phyloP scores from a whole-genome alignment of 2,329 filamentous ascomycete genomes.

The Gremmenia infestans region DNA sequence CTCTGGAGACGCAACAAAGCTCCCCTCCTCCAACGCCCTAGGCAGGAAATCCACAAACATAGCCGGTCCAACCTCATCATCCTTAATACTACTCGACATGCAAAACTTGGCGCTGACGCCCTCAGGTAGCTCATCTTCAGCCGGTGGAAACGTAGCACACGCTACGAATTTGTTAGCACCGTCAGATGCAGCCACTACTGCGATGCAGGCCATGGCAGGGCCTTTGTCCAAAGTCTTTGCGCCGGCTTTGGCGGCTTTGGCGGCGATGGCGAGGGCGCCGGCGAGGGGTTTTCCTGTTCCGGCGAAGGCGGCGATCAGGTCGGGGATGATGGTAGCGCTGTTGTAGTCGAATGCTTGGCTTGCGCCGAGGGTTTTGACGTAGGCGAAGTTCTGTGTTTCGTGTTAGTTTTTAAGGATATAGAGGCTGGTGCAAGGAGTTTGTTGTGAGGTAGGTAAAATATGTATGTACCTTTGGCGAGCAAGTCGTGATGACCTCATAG shows the following conservation, averaged over 20 bases:
- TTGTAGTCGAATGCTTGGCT: slow-evolving; percentile 37
- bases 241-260: slow-evolving; percentile 1
- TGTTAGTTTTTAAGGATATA: not conserved
- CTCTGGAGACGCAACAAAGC: slow-evolving; percentile 34
- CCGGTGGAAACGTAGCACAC: not conserved
- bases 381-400: slow-evolving; percentile 27
- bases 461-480: slow-evolving; percentile 24
- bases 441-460: not conserved
- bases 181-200: not conserved
- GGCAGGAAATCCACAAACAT: slow-evolving; percentile 36
- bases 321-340: slow-evolving; percentile 22
- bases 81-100: not conserved
- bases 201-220: not conserved
- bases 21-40: slow-evolving; percentile 32
- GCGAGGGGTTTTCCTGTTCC: slow-evolving; percentile 28
- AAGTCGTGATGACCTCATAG: slow-evolving; percentile 36
- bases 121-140: not conserved
- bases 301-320: slow-evolving; percentile 29
- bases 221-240: not conserved
- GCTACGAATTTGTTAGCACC: not conserved
- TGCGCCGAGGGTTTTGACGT: slow-evolving; percentile 36
- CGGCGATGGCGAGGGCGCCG: slow-evolving; percentile 32
- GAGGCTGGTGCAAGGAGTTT: not conserved
- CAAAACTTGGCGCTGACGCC: not conserved
- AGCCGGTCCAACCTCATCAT: slow-evolving; percentile 12